Conservation (phyloP, 140 eudicot species). For the Flaveria floridana region DNA sequence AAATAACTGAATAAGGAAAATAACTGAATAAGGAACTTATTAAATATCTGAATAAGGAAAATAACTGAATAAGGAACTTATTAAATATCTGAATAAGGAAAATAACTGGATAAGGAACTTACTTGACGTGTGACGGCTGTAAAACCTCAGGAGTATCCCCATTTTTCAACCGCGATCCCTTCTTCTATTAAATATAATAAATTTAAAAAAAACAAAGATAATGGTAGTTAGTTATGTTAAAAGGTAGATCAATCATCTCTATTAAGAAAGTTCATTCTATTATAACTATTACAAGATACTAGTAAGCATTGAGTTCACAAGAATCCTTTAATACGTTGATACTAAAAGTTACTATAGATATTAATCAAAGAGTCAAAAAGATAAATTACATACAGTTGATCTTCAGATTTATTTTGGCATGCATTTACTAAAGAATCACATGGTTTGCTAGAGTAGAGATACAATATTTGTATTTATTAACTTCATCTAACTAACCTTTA, state of each 20-base stretch:
- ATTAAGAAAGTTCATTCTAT: slow-evolving; percentile 9
- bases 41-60: neutral
- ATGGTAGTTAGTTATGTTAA: slow-evolving; percentile 8
- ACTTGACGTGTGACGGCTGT: slow-evolving; percentile 86
- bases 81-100: too few relatives aligned
- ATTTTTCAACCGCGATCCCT: slow-evolving; percentile 74
- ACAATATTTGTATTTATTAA: neutral
- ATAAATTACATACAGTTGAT: neutral
- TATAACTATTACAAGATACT: neutral
- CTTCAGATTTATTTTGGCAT: neutral
- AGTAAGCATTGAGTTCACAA: neutral
- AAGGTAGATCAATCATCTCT: slow-evolving; percentile 16
- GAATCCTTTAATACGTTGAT: neutral
- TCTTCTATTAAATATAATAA: slow-evolving; percentile 50
- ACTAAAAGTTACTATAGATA: neutral
- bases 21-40: too few relatives aligned
- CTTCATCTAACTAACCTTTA: slow-evolving; percentile 53
- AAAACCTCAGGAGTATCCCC: slow-evolving; percentile 69
- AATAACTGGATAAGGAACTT: slow-evolving; percentile 33
- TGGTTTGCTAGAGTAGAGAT: neutral
- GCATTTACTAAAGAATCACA: neutral
- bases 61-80: slow-evolving; percentile 37
- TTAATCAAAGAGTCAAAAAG: slow-evolving; percentile 4
- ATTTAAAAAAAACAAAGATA: slow-evolving; percentile 5
- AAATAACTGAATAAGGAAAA: too few relatives aligned